Base-by-base conservation (phyloP, 202 grass and related monocot genomes). In the Hordeum pubiflorum region DNA sequence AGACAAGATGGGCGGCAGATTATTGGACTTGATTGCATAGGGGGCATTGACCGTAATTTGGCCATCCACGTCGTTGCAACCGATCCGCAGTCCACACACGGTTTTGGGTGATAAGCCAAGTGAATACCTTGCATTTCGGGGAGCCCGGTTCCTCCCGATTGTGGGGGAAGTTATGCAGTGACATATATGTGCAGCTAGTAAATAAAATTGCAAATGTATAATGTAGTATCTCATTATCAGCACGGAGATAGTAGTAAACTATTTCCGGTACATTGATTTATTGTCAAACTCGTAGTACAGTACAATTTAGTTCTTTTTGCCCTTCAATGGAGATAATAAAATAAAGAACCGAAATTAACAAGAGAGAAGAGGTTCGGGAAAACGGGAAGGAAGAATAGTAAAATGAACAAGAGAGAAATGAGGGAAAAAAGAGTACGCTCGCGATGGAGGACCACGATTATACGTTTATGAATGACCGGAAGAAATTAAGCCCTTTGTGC, bases 401-500 rank as follows among this genome's bases (percentile, higher is more conserved):
- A 52, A 17, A 54, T 52, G 2, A 64, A 76, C 38, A 22, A 20
- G 6, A 66, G 1, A 34, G 21, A 81, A 48, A 29, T 20, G 13
- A 4, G 11, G 1, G 2, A 5, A 8, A 66, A 5, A 67, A 26
- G 4, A 29, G 46, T 63, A 89, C 36, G 17, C 2, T 54, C 50
- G 65, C 4, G 58, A 20, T 20, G 58, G 60, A 76, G 78, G 78
- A 78, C 65, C 58, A 82, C 78, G 72, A 57, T 46, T 38, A 64
- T 73, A 77, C 27, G 65, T 58, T 64, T 66, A 70, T 76, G 31
- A 50, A 82, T 59, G 81, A 18, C 17, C 46, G 66, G 73, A 41
- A 50, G 44, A 50, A 59, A 57, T 46, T 75, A 78, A 79, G 59
- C 78, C 44, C 39, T 15, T 59, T 14, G 76, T 84, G 67, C 71